Evolutionary conservation across 331 rosid species (phyloP).

Genomic region (Stylosanthes scabra): DNA sequence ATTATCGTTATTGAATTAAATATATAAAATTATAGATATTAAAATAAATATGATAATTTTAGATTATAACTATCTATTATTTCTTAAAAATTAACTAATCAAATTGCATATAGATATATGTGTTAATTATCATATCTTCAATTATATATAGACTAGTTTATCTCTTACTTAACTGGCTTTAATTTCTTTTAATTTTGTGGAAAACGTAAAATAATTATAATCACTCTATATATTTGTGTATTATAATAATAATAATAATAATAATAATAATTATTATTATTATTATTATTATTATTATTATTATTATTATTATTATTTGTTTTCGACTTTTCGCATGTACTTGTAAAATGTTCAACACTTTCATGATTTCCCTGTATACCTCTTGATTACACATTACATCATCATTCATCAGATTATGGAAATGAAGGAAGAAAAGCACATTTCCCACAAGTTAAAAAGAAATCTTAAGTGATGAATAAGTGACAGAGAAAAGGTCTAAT

Average conservation of each 20-base stretch:
- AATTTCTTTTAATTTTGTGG: not conserved
- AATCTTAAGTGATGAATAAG: conserved; percentile 35
- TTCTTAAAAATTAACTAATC: too few relatives aligned
- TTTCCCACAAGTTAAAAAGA: conserved; percentile 34
- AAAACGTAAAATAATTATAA: not conserved
- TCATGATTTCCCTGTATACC: not conserved
- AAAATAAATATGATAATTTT: too few relatives aligned
- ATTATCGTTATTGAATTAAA: too few relatives aligned
- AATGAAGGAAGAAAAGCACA: conserved; percentile 34
- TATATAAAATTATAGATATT: too few relatives aligned
- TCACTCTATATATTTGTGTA: not conserved
- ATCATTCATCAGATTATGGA: conserved; percentile 21
- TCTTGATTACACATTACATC: not conserved
- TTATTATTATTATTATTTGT: too few relatives aligned
- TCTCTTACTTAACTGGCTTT: not conserved
- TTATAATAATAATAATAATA: too few relatives aligned
- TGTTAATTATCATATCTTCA: too few relatives aligned
- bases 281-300: too few relatives aligned
- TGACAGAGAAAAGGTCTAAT: conserved; percentile 45
- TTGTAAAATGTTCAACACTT: not conserved
- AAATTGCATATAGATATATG: too few relatives aligned
- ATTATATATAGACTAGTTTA: not conserved
- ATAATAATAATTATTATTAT: too few relatives aligned
- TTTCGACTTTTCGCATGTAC: not conserved
- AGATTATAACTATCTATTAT: too few relatives aligned